Evolutionary conservation across 2,329 filamentous ascomycete species (phyloP), one percentile per base, ranked within the genome.

Genomic region (Ilyonectria robusta): DNA sequence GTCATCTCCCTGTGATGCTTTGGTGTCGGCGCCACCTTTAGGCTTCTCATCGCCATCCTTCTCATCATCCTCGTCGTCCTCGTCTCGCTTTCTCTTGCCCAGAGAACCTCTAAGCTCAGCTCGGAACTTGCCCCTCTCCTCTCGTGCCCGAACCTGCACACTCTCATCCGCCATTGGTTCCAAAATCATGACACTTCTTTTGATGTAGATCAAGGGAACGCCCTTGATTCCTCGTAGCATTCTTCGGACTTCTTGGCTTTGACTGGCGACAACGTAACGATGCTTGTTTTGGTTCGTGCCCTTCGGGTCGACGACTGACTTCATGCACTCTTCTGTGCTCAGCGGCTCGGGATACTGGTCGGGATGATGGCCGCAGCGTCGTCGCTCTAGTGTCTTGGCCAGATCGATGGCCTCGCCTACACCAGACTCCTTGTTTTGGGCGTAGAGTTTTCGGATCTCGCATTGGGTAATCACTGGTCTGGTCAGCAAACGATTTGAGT

Each of bases 221-320:
- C 92, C 93, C 26, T 88, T 86, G 21, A 95, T 86, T n/a, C 81
- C 81, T 57, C 93, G 86, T 82, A 95, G 85, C 71, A 84, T 82
- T 53, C 86, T 84, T 71, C 93, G 84, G 51, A 93, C 85, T 47
- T 89, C 87, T 26, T 84, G 80, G 70, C 92, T 91, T 79, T 95
- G 93, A 68, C 88, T 92, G 9, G 93, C 93, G 21, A 95, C 91
- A 13, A 94, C 88, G 77, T 95, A 95, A 65, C 92, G 87, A 77
- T 94, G 89, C 82, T 94, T 94, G 79, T 96, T 96, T 65, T 87
- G 87, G 44, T 88, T 87, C 67, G 84, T 89, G 57, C 83, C 84
- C 78, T 96, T 96, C 13, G 93, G 89, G 76, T 95, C 95, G 60
- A 98, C 90, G 8, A 97, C 93, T 58, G 87, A 89, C 65, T 83